These are phyloP conservation scores for Pseudocercospora musae DNA, from an alignment of 2,329 filamentous ascomycete genomes.

Conservation along the genomic window DNA sequence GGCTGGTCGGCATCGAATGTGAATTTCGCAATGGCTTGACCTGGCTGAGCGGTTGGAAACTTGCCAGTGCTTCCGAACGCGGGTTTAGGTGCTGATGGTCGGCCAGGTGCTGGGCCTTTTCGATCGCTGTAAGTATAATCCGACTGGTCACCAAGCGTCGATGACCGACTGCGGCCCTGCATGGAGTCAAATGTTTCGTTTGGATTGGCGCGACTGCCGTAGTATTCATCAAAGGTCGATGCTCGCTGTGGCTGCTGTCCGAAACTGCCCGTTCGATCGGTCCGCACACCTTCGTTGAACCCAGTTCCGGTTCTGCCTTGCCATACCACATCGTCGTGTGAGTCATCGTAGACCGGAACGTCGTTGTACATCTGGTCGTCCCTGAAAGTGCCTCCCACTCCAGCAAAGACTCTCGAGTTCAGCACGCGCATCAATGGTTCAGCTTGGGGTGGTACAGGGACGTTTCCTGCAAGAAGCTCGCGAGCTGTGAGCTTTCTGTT, in stretches of 20 bases:
- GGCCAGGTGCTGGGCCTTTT: slow-evolving; percentile 58
- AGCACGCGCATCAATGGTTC: slow-evolving; percentile 81
- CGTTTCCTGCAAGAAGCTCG: slow-evolving; percentile 74
- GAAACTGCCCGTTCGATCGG: slow-evolving; percentile 46
- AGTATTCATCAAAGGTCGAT: slow-evolving; percentile 74
- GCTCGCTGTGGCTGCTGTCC: slow-evolving; percentile 55
- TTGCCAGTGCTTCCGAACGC: slow-evolving; percentile 66
- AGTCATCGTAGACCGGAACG: slow-evolving; percentile 79
- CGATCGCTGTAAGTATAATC: slow-evolving; percentile 56
- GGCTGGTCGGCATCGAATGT: slow-evolving; percentile 93
- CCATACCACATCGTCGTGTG: slow-evolving; percentile 80
- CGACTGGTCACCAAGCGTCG: slow-evolving; percentile 43
- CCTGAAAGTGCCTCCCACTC: slow-evolving; percentile 49
- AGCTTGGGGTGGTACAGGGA: slow-evolving; percentile 76
- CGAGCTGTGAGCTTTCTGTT: slow-evolving; percentile 74
- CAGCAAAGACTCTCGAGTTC: slow-evolving; percentile 79
- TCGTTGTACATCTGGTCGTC: slow-evolving; percentile 86
- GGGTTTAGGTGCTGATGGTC: slow-evolving; percentile 86
- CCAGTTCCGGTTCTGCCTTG: slow-evolving; percentile 69
- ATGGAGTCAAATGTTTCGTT: slow-evolving; percentile 50
- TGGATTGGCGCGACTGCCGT: slow-evolving; percentile 58
- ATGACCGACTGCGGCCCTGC: slow-evolving; percentile 31
- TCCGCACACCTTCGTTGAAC: slow-evolving; percentile 63
- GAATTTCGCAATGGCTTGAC: slow-evolving; percentile 87
- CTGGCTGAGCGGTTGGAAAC: slow-evolving; percentile 59